A percentile compares a stretch with the other conserved stretches of the same genome.
Evolutionary conservation across 371 early-diverging fungal species (phyloP).

Genomic region (Circinella umbellata): DNA sequence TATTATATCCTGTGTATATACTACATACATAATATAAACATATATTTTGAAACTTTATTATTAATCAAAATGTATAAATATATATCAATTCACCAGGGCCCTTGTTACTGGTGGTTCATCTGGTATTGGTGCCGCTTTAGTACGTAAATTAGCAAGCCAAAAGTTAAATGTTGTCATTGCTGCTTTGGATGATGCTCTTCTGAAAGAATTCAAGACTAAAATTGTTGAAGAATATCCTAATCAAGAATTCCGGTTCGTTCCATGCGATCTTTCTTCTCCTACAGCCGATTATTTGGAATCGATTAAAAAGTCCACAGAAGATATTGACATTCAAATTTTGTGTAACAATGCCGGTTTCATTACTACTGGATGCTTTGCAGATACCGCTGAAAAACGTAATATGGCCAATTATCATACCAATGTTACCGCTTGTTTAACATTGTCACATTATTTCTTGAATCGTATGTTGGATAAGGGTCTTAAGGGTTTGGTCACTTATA

Average conservation of each 20-base stretch:
- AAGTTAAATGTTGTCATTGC: slow-evolving; percentile 63
- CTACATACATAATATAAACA: no score
- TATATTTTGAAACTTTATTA: no score
- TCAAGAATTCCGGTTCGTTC: slow-evolving; percentile 56
- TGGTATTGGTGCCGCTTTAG: slow-evolving; percentile 69
- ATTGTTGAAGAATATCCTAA: slow-evolving; percentile 51
- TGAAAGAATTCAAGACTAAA: slow-evolving; percentile 42
- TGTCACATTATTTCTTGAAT: slow-evolving; percentile 61
- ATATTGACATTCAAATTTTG: slow-evolving; percentile 57
- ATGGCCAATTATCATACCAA: slow-evolving; percentile 63
- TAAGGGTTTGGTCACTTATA: slow-evolving; percentile 58
- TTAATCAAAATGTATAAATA: no score
- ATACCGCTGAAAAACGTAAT: slow-evolving; percentile 41
- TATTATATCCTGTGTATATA: no score
- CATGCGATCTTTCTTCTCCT: slow-evolving; percentile 54
- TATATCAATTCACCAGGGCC: slow-evolving; percentile 29
- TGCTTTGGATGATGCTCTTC: slow-evolving; percentile 56
- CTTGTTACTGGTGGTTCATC: slow-evolving; percentile 64
- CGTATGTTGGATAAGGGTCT: slow-evolving; percentile 48
- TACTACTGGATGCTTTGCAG: slow-evolving; percentile 59
- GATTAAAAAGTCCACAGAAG: slow-evolving; percentile 49
- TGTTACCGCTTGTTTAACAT: slow-evolving; percentile 49
- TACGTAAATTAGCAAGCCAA: slow-evolving; percentile 57
- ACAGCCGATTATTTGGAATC: slow-evolving; percentile 48
- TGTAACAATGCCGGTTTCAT: slow-evolving; percentile 75